Evolutionary conservation across 305 asterid genomes (phyloP).

Genomic region (Rubia peregrina): DNA sequence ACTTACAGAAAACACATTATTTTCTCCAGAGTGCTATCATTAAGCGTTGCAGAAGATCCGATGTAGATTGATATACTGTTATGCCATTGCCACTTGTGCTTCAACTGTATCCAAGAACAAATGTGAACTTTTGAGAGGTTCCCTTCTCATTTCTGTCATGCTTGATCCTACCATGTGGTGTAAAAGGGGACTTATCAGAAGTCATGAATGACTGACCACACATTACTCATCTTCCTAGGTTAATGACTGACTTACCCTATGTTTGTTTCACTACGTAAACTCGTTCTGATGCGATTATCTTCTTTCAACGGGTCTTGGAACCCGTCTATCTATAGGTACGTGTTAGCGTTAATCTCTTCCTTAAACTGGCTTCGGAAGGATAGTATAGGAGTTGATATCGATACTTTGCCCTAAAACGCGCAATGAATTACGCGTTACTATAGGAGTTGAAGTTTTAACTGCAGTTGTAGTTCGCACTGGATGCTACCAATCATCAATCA

Average conservation of each 20-base stretch:
- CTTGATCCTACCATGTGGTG: constrained; percentile 29
- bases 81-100: neutral
- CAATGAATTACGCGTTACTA: neutral
- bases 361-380: no score
- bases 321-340: neutral
- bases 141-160: constrained; percentile 9
- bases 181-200: neutral
- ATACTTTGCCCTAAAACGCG: neutral
- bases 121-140: constrained; percentile 5
- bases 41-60: neutral
- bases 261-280: neutral
- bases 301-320: neutral
- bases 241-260: neutral
- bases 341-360: no score
- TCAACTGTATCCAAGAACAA: neutral
- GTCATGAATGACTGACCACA: neutral
- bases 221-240: neutral
- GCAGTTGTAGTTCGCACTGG: neutral
- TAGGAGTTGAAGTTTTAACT: neutral
- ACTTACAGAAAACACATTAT: neutral
- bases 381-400: no score
- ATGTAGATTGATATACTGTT: neutral
- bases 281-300: neutral
- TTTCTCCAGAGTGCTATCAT: no score
- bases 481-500: constrained; percentile 4